Conservation (phyloP, 148 eudicot species). For the Camellia sinensis region DNA sequence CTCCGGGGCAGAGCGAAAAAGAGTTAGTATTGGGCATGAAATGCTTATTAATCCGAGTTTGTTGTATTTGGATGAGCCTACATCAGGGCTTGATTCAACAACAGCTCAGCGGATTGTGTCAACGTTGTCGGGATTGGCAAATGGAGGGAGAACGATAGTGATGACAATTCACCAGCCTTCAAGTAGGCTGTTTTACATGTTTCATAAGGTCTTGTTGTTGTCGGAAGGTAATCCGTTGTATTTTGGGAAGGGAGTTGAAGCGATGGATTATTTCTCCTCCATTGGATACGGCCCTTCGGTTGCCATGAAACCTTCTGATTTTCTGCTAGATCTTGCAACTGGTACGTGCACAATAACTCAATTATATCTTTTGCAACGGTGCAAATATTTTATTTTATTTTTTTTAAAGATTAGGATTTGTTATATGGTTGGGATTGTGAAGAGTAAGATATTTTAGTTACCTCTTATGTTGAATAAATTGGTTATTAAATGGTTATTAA, state of each 20-base stretch:
- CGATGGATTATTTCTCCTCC: constrained; percentile 58
- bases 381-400: too few species aligned
- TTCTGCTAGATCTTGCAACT: constrained; percentile 75
- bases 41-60: constrained; percentile 78
- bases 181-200: constrained; percentile 72
- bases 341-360: constrained; percentile 30
- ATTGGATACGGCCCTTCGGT: constrained; percentile 57
- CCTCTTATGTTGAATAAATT: too few species aligned
- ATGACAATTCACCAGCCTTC: constrained; percentile 93
- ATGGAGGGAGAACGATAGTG: constrained; percentile 63
- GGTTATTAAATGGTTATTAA: too few species aligned
- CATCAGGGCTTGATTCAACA: constrained; percentile 83
- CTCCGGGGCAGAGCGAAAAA: constrained; percentile 76
- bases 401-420: neutral
- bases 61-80: constrained; percentile 76
- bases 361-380: neutral
- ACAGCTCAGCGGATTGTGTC: constrained; percentile 79
- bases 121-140: constrained; percentile 49
- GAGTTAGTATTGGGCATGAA: constrained; percentile 86
- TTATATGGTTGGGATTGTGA: neutral
- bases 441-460: neutral
- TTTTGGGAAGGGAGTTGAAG: constrained; percentile 59
- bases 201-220: constrained; percentile 67
- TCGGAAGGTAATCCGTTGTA: constrained; percentile 71
- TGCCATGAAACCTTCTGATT: constrained; percentile 86